These are phyloP conservation scores for Primulina tabacum DNA, from an alignment of 257 asterid species.

Conservation along the genomic window DNA sequence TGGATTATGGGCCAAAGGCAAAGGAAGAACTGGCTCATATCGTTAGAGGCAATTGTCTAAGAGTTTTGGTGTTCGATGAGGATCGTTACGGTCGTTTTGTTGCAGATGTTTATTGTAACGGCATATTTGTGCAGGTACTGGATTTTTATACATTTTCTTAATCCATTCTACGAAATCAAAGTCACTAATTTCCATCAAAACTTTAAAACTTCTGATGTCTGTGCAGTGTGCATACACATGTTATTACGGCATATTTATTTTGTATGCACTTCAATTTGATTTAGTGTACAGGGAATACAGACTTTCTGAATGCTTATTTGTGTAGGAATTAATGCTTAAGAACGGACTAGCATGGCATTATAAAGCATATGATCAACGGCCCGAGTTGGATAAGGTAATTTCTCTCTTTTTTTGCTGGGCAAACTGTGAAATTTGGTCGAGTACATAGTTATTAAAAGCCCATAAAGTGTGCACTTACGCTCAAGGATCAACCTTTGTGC, in stretches of 20 bases:
- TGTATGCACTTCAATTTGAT: not conserved
- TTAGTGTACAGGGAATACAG: not conserved
- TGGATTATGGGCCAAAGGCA: conserved; percentile 85
- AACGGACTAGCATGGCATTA: conserved; percentile 95
- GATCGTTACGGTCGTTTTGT: conserved; percentile 86
- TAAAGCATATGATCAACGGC: conserved; percentile 74
- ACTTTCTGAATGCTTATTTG: not conserved
- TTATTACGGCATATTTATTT: not conserved
- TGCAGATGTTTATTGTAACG: conserved; percentile 83
- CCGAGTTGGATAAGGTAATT: conserved; percentile 66
- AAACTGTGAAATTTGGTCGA: not conserved
- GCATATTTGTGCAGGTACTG: conserved; percentile 82
- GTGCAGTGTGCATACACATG: not conserved
- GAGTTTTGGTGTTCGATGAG: conserved; percentile 58
- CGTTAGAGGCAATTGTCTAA: conserved; percentile 63
- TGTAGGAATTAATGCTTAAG: conserved; percentile 85
- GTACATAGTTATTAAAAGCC: not conserved
- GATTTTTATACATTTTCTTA: not conserved
- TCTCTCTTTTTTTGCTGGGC: not conserved
- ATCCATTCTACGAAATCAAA: not conserved
- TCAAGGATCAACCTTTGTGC: no score
- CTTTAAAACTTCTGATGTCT: no score
- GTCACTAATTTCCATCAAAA: not conserved
- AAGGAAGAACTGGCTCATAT: conserved; percentile 68
- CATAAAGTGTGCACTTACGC: not conserved